Conservation (phyloP, 2,329 filamentous ascomycete species). For the Venturiaceae sp. region DNA sequence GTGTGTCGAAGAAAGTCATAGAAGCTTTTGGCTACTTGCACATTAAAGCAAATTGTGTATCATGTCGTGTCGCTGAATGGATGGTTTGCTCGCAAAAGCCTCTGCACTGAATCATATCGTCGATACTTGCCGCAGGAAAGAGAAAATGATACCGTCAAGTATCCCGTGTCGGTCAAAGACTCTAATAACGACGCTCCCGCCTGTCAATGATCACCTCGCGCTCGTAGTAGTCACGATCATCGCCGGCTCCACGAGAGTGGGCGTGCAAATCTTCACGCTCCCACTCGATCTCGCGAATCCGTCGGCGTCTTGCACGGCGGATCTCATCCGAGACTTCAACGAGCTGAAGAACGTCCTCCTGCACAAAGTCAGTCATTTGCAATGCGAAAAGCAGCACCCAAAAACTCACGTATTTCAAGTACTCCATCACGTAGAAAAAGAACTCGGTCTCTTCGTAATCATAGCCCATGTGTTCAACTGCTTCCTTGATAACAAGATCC, state of each 20-base stretch:
- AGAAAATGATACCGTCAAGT: no score
- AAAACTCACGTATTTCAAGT: conserved; percentile 70
- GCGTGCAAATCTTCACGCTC: conserved; percentile 42
- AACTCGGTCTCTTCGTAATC: conserved; percentile 82
- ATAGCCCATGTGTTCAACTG: conserved; percentile 76
- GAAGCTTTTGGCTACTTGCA: neutral
- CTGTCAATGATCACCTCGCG: conserved; percentile 57
- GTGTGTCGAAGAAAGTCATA: neutral
- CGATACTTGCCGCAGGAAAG: no score
- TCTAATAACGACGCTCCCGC: conserved; percentile 18
- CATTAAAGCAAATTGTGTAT: neutral
- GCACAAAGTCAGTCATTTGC: conserved; percentile 22
- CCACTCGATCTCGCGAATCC: conserved; percentile 52
- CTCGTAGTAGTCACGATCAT: conserved; percentile 58
- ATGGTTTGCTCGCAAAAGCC: neutral
- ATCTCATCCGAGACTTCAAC: conserved; percentile 78
- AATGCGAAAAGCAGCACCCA: neutral
- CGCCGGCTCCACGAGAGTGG: conserved; percentile 20
- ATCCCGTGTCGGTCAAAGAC: neutral
- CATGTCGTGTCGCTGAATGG: neutral
- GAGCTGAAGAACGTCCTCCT: conserved; percentile 82
- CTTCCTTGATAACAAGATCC: conserved; percentile 77
- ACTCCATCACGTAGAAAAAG: conserved; percentile 90
- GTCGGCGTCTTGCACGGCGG: conserved; percentile 51
- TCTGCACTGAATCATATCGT: no score